Conservation (phyloP, 768 basidiomycete species). For the Hericium erinaceus region DNA sequence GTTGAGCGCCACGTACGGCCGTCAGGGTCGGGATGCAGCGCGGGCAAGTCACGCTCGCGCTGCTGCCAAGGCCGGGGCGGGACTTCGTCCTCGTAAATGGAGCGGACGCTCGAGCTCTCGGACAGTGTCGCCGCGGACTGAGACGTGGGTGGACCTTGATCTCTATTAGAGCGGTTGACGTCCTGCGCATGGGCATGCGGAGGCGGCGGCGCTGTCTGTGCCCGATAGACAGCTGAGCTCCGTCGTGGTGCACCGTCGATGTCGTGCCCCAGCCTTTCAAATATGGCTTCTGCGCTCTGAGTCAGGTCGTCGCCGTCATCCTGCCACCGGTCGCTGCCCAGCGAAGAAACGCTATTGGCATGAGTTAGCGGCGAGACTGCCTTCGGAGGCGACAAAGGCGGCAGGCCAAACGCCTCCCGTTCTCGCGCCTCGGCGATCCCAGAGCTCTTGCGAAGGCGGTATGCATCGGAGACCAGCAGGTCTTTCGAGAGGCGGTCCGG, state of each 20-base stretch:
- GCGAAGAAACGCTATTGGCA: slow-evolving; percentile 5
- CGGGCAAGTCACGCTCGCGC: background rate
- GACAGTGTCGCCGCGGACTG: background rate
- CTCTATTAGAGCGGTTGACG: background rate
- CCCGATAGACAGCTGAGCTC: no score
- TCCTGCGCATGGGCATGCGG: no score
- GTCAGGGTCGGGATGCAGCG: slow-evolving; percentile 6
- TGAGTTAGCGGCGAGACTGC: slow-evolving; percentile 6
- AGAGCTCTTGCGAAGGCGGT: background rate
- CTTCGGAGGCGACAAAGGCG: slow-evolving; percentile 19
- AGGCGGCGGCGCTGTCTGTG: no score
- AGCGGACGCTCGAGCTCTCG: background rate
- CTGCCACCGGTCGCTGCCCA: slow-evolving; percentile 13
- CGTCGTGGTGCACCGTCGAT: no score
- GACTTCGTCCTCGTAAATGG: slow-evolving; percentile 2
- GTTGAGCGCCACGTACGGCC: slow-evolving; percentile 15
- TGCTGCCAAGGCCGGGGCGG: background rate
- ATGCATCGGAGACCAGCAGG: background rate
- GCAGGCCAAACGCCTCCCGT: slow-evolving; percentile 21
- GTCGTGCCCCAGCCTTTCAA: slow-evolving; percentile 5
- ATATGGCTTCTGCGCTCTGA: slow-evolving; percentile 7
- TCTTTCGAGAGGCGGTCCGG: background rate
- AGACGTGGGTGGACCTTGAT: background rate
- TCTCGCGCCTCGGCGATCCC: slow-evolving; percentile 13
- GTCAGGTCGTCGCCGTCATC: slow-evolving; percentile 5